Evolutionary conservation across 1,284 basidiomycete genomes (phyloP).

Genomic region (Mycosarcoma mackinlayi): DNA sequence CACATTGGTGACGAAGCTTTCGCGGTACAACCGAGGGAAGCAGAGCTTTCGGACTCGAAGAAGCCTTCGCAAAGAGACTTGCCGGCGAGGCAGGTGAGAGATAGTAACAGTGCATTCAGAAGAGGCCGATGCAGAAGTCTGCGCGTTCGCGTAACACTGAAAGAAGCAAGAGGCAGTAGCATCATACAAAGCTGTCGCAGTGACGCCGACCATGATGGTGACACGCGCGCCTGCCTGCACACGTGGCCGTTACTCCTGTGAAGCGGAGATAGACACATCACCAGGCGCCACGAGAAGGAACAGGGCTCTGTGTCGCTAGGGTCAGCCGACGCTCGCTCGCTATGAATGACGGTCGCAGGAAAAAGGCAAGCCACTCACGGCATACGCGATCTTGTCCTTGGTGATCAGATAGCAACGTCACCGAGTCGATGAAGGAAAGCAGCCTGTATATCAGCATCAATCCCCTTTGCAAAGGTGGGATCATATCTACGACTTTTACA

Average conservation of each 20-base stretch:
- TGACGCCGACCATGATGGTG: not conserved
- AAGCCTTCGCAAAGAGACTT: no score
- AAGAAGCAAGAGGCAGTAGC: no score
- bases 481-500: no score
- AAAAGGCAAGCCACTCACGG: conserved; percentile 3
- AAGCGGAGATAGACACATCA: not conserved
- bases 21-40: not conserved
- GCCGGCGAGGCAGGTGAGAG: no score
- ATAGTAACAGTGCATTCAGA: no score
- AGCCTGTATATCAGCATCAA: no score
- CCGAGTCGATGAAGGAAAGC: no score
- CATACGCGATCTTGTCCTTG: not conserved
- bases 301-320: not conserved
- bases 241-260: conserved; percentile 12
- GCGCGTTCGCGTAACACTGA: no score
- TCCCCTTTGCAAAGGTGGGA: no score
- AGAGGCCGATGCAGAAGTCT: no score
- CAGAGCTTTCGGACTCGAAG: no score
- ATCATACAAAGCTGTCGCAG: not conserved
- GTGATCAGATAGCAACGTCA: not conserved
- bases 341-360: not conserved
- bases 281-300: conserved; percentile 4
- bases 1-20: not conserved
- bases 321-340: not conserved
- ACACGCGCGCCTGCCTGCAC: conserved; percentile 4